Conservation (phyloP, 2,329 filamentous ascomycete genomes). For the Allantophomopsis cytisporea region DNA sequence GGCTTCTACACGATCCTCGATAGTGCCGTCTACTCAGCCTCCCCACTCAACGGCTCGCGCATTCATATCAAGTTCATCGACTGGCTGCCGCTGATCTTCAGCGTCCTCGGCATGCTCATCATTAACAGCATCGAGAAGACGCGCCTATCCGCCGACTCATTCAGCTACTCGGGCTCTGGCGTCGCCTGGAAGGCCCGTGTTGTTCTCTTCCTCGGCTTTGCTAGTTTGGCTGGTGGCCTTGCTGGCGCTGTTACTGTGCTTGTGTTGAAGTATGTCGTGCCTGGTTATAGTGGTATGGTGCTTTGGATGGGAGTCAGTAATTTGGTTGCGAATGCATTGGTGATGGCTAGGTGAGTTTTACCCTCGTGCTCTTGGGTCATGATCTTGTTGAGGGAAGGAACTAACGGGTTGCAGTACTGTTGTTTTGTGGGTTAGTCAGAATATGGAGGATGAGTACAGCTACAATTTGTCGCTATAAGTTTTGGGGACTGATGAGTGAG, state of each 20-base stretch:
- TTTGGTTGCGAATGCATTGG: slow-evolving; percentile 48
- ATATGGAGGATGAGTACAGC: slow-evolving; percentile 60
- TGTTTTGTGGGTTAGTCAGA: slow-evolving; percentile 56
- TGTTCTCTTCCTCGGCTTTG: slow-evolving; percentile 54
- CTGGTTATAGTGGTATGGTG: slow-evolving; percentile 41
- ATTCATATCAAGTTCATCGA: slow-evolving; percentile 54
- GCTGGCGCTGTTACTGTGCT: slow-evolving; percentile 56
- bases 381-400: background rate
- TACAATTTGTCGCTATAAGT: slow-evolving; percentile 48
- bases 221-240: slow-evolving; percentile 51
- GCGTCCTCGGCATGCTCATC: slow-evolving; percentile 53
- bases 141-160: slow-evolving; percentile 47
- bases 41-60: slow-evolving; percentile 40
- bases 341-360: slow-evolving; percentile 39
- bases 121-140: slow-evolving; percentile 59
- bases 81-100: slow-evolving; percentile 58
- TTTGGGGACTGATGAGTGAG: background rate
- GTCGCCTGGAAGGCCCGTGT: slow-evolving; percentile 58
- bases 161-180: slow-evolving; percentile 46
- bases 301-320: slow-evolving; percentile 53
- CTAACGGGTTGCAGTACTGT: slow-evolving; percentile 32
- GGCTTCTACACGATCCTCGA: slow-evolving; percentile 59
- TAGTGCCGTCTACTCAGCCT: slow-evolving; percentile 53
- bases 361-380: background rate
- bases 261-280: slow-evolving; percentile 50